Conservation (phyloP, 2,329 filamentous ascomycete species). For the Remersonia thermophila region DNA sequence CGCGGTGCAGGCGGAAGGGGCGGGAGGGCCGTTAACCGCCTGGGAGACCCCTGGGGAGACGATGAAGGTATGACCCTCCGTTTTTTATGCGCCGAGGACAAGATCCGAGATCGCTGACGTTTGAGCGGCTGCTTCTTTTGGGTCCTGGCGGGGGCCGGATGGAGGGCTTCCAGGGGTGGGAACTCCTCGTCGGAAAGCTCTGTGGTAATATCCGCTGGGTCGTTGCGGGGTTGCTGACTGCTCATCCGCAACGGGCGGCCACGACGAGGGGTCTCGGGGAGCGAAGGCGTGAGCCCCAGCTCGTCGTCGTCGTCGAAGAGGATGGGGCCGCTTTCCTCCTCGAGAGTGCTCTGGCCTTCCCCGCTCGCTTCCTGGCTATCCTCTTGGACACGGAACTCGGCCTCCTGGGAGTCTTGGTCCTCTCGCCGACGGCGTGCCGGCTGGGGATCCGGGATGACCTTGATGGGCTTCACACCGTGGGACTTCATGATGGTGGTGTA, state of each 20-base stretch:
- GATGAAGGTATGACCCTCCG: constrained; percentile 11
- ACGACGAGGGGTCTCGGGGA: constrained; percentile 18
- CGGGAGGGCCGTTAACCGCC: constrained; percentile 2
- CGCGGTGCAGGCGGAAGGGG: constrained; percentile 4
- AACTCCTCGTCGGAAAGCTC: constrained; percentile 23
- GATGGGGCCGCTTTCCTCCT: constrained; percentile 13
- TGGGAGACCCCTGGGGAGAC: constrained; percentile 10
- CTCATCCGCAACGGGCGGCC: constrained; percentile 15
- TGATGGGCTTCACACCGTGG: constrained; percentile 42
- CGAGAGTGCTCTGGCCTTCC: constrained; percentile 1
- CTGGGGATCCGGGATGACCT: constrained; percentile 24
- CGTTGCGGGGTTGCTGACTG: constrained; percentile 18
- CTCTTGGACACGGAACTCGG: constrained; percentile 37
- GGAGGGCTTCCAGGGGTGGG: constrained; percentile 17
- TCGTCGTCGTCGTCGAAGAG: constrained; percentile 18
- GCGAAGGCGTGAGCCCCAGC: constrained; percentile 20
- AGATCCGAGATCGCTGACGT: constrained; percentile 12
- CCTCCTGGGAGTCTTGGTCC: constrained; percentile 35
- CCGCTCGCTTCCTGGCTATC: constrained; percentile 33
- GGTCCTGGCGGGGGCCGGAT: constrained; percentile 10
- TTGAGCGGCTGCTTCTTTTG: constrained; percentile 12
- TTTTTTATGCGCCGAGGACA: constrained; percentile 17
- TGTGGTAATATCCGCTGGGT: constrained; percentile 23
- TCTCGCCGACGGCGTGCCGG: constrained; percentile 12
- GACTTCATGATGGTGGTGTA: constrained; percentile 41